Conservation (phyloP, 495 filamentous ascomycete species). For the Penicillium egyptiacum region DNA sequence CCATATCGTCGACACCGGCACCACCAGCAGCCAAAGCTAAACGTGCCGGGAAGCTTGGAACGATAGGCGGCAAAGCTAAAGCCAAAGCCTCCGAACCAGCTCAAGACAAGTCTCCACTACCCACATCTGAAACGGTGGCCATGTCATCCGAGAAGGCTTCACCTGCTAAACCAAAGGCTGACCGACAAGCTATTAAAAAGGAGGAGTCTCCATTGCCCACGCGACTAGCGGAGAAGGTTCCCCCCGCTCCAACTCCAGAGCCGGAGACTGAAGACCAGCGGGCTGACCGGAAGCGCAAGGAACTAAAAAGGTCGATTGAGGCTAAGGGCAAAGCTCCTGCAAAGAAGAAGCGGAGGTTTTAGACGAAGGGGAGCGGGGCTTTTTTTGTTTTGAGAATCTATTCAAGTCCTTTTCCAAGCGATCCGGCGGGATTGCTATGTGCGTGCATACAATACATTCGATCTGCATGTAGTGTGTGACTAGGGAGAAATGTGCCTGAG, state of each 20-base stretch:
- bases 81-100: conserved; percentile 2
- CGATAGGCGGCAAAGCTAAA: conserved; percentile 38
- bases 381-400: not conserved
- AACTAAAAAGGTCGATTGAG: conserved; percentile 65
- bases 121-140: conserved; percentile 2
- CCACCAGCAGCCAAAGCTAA: conserved; percentile 23
- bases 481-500: not conserved
- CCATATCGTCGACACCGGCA: conserved; percentile 7
- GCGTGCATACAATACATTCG: not conserved
- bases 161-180: not conserved
- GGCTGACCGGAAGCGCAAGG: conserved; percentile 61
- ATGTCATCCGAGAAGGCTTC: not conserved
- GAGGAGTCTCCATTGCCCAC: conserved; percentile 13
- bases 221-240: conserved; percentile 3
- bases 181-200: not conserved
- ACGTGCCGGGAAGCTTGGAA: conserved; percentile 33
- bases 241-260: conserved; percentile 14
- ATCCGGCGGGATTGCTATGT: not conserved
- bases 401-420: not conserved
- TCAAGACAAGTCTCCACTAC: not conserved
- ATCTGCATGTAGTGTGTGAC: not conserved
- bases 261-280: conserved; percentile 50
- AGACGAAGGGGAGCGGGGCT: not conserved
- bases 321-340: conserved; percentile 60
- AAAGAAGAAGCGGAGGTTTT: conserved; percentile 70